A percentile compares a stretch with the other conserved stretches of the same genome.
Evolutionary conservation across 2,329 filamentous ascomycete genomes (phyloP).

Genomic region (Hawksworthiomyces lignivorus): DNA sequence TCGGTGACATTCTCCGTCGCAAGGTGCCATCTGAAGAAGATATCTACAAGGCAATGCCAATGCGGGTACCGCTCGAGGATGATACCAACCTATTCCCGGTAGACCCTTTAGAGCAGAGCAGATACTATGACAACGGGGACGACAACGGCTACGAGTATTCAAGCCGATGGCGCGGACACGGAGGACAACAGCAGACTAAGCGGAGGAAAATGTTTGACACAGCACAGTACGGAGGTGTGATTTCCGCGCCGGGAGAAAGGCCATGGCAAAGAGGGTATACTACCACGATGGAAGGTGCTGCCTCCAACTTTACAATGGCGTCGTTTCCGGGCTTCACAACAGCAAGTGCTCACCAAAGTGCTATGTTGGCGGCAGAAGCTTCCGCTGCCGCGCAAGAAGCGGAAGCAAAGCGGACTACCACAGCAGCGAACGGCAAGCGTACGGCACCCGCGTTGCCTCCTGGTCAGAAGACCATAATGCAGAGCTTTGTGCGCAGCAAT

Average conservation of each 20-base stretch:
- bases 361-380: constrained; percentile 27
- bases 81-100: constrained; percentile 60
- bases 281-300: constrained; percentile 53
- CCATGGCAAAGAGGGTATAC: constrained; percentile 37
- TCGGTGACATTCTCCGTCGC: constrained; percentile 65
- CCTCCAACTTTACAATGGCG: constrained; percentile 51
- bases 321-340: constrained; percentile 54
- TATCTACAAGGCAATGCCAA: constrained; percentile 45
- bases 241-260: constrained; percentile 17
- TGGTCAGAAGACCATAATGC: constrained; percentile 8
- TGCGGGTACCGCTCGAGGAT: constrained; percentile 55
- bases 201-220: constrained; percentile 17
- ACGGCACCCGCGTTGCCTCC: constrained; percentile 1
- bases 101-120: constrained; percentile 42
- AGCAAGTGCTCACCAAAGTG: constrained; percentile 46
- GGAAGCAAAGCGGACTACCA: constrained; percentile 12
- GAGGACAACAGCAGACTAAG: constrained; percentile 17
- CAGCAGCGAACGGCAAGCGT: neutral
- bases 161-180: neutral
- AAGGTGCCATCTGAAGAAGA: constrained; percentile 47
- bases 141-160: neutral
- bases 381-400: constrained; percentile 14
- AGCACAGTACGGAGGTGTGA: constrained; percentile 7
- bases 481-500: constrained; percentile 8
- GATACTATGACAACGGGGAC: constrained; percentile 6